Base-by-base conservation (phyloP, 257 asterid species). In the Nicotiana tabacum region DNA sequence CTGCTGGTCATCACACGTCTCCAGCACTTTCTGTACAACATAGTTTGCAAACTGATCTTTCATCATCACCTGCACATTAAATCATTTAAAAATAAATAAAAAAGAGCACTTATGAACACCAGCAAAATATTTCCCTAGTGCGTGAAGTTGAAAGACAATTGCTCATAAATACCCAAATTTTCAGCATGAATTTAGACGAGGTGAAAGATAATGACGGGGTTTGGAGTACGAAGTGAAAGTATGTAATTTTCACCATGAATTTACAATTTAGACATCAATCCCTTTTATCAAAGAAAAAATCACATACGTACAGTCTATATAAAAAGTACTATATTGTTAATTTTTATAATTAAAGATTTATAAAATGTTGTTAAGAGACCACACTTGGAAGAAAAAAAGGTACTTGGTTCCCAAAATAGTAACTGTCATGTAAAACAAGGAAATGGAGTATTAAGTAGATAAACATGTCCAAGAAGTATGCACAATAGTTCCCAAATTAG, bases 21-120 rank as follows among this genome's bases (percentile, higher is more conserved):
- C 97, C 77, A 93, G 92, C 87, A 92, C 95, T 84, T 93, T 93
- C 91, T 93, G 97, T 48, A 92, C 97, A 83, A 93, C 97, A 65
- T 93, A 93, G 87, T 92, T 92, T 17, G 91, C 98, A 64, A 89
- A 93, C 87, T 90, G 97, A 83, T 92, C 97, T 85, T 92, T 92
- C 97, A 91, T 91, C 98, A 93, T 89, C 9, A 84, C 92, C 98
- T 91, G 88, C 35, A 29, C 48, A 55, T 51, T 16, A 81, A 64
- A 51, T 46, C 61, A 76, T 81, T 37, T 37, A 37, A 37, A 17
- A 46, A 68, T 29, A 24, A 76, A 35, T 6, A 37, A 6, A 37
- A 37, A 37, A 39, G 6, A 66, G 72, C 72, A 5, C 46, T 43
- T 66, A 66, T 32, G 12, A 30, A 66, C 21, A 32, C 46, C 24